These are phyloP conservation scores for Straminergon stramineum DNA, from an alignment of 225 moss, liverwort and hornwort genomes.

Conservation along the genomic window DNA sequence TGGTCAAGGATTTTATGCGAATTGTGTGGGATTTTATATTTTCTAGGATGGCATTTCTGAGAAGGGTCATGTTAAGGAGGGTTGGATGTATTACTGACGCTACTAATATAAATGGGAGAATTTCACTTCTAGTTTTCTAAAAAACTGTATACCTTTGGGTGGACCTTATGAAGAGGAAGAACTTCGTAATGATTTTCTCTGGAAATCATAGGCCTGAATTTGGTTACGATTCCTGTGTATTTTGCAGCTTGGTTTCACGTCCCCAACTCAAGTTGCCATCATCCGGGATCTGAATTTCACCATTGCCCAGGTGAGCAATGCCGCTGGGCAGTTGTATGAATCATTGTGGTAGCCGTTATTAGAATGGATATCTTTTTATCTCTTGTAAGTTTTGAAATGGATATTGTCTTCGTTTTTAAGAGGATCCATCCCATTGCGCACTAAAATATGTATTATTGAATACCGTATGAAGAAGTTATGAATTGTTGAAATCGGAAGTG, in stretches of 20 bases:
- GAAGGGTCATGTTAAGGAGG: background rate
- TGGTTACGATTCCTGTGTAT: background rate
- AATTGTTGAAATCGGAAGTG: background rate
- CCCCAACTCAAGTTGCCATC: conserved; percentile 58
- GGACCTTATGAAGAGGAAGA: background rate
- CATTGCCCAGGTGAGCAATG: conserved; percentile 25
- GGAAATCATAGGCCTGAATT: background rate
- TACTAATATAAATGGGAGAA: background rate
- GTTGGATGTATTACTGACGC: background rate
- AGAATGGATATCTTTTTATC: background rate
- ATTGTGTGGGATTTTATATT: background rate
- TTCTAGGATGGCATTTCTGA: background rate
- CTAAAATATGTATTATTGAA: background rate
- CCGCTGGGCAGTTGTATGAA: background rate
- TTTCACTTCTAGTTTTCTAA: background rate
- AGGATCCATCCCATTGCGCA: background rate
- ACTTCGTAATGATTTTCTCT: background rate
- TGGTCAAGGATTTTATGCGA: background rate
- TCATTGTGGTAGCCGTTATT: background rate
- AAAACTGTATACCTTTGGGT: background rate
- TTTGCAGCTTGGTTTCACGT: conserved; percentile 69
- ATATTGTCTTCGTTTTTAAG: background rate
- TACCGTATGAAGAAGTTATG: background rate
- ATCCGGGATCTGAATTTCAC: conserved; percentile 43
- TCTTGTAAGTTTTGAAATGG: background rate